These are phyloP conservation scores for Decorospora gaudefroyi DNA, from an alignment of 2,329 filamentous ascomycete species.

Conservation along the genomic window DNA sequence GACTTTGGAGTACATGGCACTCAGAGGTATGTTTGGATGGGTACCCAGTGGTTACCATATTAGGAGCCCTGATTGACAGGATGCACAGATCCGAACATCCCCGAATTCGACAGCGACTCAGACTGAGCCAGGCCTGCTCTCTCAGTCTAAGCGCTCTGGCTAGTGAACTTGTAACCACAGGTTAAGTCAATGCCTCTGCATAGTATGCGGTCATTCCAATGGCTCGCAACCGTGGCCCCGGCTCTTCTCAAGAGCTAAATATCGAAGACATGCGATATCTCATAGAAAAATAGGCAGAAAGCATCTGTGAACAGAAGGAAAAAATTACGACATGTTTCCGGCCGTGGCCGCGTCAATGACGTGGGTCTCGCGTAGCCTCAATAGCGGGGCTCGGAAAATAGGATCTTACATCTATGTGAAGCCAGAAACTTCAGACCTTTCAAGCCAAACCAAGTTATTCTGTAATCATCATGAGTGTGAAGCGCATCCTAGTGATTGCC, in stretches of 20 bases:
- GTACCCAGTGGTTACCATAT: background rate
- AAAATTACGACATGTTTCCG: too few species aligned
- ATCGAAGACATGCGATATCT: too few species aligned
- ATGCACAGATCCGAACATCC: conserved; percentile 51
- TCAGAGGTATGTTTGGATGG: conserved; percentile 47
- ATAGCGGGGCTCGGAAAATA: conserved; percentile 30
- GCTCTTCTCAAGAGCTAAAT: too few species aligned
- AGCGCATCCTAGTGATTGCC: conserved; percentile 76
- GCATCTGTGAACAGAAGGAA: too few species aligned
- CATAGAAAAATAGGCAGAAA: too few species aligned
- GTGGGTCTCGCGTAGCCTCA: conserved; percentile 31
- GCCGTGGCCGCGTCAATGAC: conserved; percentile 27
- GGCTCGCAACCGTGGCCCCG: too few species aligned
- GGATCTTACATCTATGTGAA: background rate
- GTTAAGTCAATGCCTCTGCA: too few species aligned
- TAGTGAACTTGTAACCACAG: too few species aligned
- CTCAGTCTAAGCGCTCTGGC: too few species aligned
- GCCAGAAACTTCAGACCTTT: conserved; percentile 1
- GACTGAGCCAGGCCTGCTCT: conserved; percentile 38
- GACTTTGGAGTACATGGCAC: conserved; percentile 51
- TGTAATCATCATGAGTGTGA: conserved; percentile 35
- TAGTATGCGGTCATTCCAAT: too few species aligned
- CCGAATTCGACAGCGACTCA: conserved; percentile 53
- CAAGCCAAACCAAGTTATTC: background rate
- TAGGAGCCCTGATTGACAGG: conserved; percentile 5